phyloP scores from a whole-genome alignment of 176 grass and related monocot genomes.

The Juncus effusus region DNA sequence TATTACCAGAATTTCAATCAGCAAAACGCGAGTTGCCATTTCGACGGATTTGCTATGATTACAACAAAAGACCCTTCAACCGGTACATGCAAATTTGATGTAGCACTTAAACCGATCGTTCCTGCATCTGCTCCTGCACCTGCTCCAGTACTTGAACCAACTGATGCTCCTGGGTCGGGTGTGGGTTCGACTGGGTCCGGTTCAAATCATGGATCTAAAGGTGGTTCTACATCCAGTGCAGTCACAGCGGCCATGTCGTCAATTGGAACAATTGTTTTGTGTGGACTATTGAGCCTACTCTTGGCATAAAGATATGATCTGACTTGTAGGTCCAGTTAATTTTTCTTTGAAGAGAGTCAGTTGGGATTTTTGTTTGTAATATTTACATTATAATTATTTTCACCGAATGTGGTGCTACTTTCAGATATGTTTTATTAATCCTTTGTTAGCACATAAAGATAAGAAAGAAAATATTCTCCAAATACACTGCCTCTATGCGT shows the following conservation, averaged over 20 bases:
- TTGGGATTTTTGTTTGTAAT: neutral
- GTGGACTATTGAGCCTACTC: constrained; percentile 4
- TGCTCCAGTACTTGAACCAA: neutral
- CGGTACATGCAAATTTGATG: constrained; percentile 33
- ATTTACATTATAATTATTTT: too few relatives aligned
- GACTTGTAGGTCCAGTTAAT: constrained; percentile 2
- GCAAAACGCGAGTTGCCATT: constrained; percentile 45
- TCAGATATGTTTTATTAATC: too few relatives aligned
- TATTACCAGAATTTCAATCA: constrained; percentile 70
- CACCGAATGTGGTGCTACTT: too few relatives aligned
- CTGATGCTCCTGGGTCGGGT: neutral
- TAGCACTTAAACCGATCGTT: constrained; percentile 29
- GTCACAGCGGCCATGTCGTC: neutral
- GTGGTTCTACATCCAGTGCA: neutral
- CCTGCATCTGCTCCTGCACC: neutral
- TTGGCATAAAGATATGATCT: constrained; percentile 1
- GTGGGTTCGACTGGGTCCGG: neutral
- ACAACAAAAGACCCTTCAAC: constrained; percentile 39
- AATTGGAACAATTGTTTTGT: constrained; percentile 7
- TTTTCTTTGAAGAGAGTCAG: constrained; percentile 1
- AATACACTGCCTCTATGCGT: too few relatives aligned
- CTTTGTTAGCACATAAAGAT: too few relatives aligned
- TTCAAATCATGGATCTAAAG: neutral
- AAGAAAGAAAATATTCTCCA: too few relatives aligned
- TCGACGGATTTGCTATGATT: constrained; percentile 51